phyloP scores from a whole-genome alignment of 148 eudicot species.

The Bassia scoparia region DNA sequence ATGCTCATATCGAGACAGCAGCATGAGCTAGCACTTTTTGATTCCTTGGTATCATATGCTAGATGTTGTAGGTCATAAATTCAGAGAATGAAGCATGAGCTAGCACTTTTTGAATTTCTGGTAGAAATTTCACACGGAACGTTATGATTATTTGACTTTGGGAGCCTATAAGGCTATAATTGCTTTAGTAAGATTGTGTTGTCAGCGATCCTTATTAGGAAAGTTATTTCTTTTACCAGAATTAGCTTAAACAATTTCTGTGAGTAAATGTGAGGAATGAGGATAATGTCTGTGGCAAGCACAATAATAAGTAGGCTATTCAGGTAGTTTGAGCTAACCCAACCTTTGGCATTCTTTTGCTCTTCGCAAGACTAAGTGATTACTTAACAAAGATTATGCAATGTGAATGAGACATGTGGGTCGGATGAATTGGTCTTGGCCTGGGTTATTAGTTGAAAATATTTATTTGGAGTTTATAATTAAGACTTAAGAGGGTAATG shows the following conservation, averaged over 20 bases:
- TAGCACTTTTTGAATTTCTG: background rate
- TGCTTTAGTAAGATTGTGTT: too few relatives aligned
- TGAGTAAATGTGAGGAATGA: too few relatives aligned
- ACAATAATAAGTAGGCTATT: too few relatives aligned
- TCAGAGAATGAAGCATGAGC: too few relatives aligned
- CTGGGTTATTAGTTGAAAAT: slow-evolving; percentile 44
- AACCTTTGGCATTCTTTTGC: background rate
- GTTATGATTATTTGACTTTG: too few relatives aligned
- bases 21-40: slow-evolving; percentile 68
- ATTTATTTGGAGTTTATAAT: slow-evolving; percentile 47
- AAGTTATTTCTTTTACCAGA: background rate
- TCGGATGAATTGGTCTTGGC: slow-evolving; percentile 69
- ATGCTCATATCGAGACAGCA: slow-evolving; percentile 71
- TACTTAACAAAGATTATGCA: slow-evolving; percentile 34
- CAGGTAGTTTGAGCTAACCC: background rate
- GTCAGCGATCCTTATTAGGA: background rate
- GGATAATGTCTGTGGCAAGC: too few relatives aligned
- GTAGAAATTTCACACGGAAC: background rate
- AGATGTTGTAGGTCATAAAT: background rate
- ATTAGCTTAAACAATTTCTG: background rate
- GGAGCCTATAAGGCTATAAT: too few relatives aligned
- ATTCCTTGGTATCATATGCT: slow-evolving; percentile 66
- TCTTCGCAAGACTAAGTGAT: background rate
- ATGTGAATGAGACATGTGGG: slow-evolving; percentile 44
- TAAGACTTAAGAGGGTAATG: slow-evolving; percentile 21